Percentiles rank a stretch among this genome's conserved stretches.
phyloP scores from a whole-genome alignment of 305 asterid genomes.

The Andrographis paniculata region DNA sequence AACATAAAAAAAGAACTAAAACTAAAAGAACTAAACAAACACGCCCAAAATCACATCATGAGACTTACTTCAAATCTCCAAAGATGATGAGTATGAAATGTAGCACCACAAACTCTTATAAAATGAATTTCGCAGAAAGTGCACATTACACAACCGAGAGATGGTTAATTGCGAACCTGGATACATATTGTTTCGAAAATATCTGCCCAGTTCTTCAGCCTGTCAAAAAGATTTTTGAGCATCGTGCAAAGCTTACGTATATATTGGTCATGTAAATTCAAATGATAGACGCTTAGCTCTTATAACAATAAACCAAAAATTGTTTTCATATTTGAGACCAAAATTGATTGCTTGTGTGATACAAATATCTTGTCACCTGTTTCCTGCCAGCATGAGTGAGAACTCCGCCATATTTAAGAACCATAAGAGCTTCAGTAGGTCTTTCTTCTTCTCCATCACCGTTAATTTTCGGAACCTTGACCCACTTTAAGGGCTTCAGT shows the following conservation, averaged over 20 bases:
- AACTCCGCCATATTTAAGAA: conserved; percentile 98
- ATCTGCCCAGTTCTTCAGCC: conserved; percentile 24
- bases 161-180: conserved; percentile 58
- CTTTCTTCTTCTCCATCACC: conserved; percentile 92
- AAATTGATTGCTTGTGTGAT: too few species aligned
- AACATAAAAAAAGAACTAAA: neutral
- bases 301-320: neutral
- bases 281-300: neutral
- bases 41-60: neutral
- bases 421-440: conserved; percentile 93
- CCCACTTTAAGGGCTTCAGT: conserved; percentile 91
- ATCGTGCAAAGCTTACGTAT: neutral
- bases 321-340: too few species aligned
- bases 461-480: conserved; percentile 52
- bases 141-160: conserved; percentile 12
- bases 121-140: conserved; percentile 6
- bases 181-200: conserved; percentile 91
- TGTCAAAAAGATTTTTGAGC: neutral
- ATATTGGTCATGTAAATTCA: neutral
- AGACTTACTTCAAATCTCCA: conserved; percentile 10
- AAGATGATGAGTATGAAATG: conserved; percentile 4
- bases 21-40: neutral
- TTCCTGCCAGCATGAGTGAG: conserved; percentile 98
- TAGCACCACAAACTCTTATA: conserved; percentile 11
- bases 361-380: conserved; percentile 60